A percentile compares a stretch with the other conserved stretches of the same genome.
These are phyloP conservation scores for Schwanniomyces yamadae DNA, from an alignment of 805 yeast genomes.

Conservation along the genomic window DNA sequence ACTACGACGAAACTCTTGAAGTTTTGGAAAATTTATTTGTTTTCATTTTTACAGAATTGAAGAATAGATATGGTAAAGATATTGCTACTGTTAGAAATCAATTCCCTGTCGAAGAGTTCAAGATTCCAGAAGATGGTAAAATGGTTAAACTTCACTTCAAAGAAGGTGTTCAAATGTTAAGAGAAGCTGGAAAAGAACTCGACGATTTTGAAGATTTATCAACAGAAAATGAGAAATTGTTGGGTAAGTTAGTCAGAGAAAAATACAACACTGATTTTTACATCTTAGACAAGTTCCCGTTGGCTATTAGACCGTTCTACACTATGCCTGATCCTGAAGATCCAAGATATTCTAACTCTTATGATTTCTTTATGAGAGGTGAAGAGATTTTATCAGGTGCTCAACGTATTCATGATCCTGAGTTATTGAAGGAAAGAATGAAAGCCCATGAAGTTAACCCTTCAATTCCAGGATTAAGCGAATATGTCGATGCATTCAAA, in stretches of 20 bases:
- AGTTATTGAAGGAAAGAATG: slow-evolving; percentile 78
- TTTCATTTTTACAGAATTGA: slow-evolving; percentile 83
- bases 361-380: slow-evolving; percentile 99
- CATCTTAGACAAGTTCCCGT: slow-evolving; percentile 97
- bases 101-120: slow-evolving; percentile 96
- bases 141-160: slow-evolving; percentile 87
- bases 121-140: slow-evolving; percentile 89
- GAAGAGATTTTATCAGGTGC: slow-evolving; percentile 99
- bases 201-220: slow-evolving; percentile 87
- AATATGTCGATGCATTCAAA: slow-evolving; percentile 87
- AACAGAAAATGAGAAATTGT: slow-evolving; percentile 91
- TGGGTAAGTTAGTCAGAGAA: slow-evolving; percentile 89
- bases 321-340: slow-evolving; percentile 98
- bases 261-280: slow-evolving; percentile 97
- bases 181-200: slow-evolving; percentile 81
- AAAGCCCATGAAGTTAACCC: slow-evolving; percentile 80
- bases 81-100: slow-evolving; percentile 89
- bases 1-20: slow-evolving; percentile 85
- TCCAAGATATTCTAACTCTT: slow-evolving; percentile 92
- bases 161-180: slow-evolving; percentile 85
- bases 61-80: slow-evolving; percentile 74
- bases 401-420: slow-evolving; percentile 96
- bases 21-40: slow-evolving; percentile 71
- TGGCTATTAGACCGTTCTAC: slow-evolving; percentile 95
- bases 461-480: slow-evolving; percentile 75